Evolutionary conservation across 306 rosid genomes (phyloP), one percentile per base, ranked within the genome.

Genomic region (Hippophae gyantsensis): DNA sequence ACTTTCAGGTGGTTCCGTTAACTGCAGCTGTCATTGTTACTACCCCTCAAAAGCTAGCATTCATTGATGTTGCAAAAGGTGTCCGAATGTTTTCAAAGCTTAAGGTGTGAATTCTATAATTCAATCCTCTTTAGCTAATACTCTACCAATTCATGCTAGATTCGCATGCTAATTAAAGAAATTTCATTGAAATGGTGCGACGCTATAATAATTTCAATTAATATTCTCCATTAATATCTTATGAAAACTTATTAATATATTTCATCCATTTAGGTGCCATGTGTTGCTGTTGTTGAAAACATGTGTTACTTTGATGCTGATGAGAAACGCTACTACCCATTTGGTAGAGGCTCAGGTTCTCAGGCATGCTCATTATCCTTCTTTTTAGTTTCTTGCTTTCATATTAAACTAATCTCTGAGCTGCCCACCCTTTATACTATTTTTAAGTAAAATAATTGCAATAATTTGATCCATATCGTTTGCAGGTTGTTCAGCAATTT

Each of bases 1-100:
- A 14, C 69, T 64, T 80, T 70, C 82, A 92, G 99, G 75, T 92
- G 49, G 96, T 78, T 66, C 96, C 99, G 49, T 80, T 92, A 78
- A 81, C 93, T 42, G 95, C 99, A 23, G 99, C 99, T 58, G 94
- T 92, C 72, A 92, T 92, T 60, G 99, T 92, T 66, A 92, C 96
- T 57, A 92, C 99, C 48, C 96, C 99, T 61, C 96, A 92, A 80
- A 92, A 92, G 83, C 84, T 92, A 62, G 89, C 99, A 1, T 92
- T 92, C 76, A 92, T 92, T 55, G 99, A 92, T 59, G 99, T 92
- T 43, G 99, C 99, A 2, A 92, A 92, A 82, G 99, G 99, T 73
- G 99, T 88, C 69, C 96, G 93, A 63, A 92, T 92, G 99, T 92
- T 92, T 86, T 92, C 99, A 56, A 92, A 88, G 78, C 89, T 92